These are phyloP conservation scores for Paxillus involutus DNA, from an alignment of 768 basidiomycete genomes.

Conservation along the genomic window DNA sequence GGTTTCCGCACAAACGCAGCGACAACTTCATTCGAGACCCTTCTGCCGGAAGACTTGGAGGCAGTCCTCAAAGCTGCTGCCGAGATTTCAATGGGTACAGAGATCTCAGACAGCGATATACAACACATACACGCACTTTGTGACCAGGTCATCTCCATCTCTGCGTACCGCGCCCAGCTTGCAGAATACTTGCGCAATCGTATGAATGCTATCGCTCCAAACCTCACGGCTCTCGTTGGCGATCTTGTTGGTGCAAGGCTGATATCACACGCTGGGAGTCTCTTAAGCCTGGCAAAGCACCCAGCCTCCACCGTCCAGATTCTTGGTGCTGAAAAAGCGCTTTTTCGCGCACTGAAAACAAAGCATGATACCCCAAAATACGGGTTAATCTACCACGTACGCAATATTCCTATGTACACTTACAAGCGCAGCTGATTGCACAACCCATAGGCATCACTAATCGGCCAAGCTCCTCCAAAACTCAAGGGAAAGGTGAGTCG, in stretches of 20 bases:
- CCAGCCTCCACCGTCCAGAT: conserved; percentile 80
- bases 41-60: conserved; percentile 98
- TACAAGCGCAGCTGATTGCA: conserved; percentile 2
- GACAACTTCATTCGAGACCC: conserved; percentile 79
- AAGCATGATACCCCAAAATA: conserved; percentile 98
- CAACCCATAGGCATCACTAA: conserved; percentile 73
- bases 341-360: conserved; percentile 75
- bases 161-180: conserved; percentile 91
- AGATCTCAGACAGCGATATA: conserved; percentile 96
- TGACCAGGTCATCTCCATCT: conserved; percentile 97
- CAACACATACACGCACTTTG: conserved; percentile 95
- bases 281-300: conserved; percentile 71
- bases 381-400: conserved; percentile 96
- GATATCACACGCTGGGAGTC: conserved; percentile 72
- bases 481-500: conserved; percentile 87
- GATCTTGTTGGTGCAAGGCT: conserved; percentile 76
- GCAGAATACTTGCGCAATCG: conserved; percentile 96
- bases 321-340: conserved; percentile 74
- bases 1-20: conserved; percentile 95
- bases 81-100: conserved; percentile 99
- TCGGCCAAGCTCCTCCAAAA: conserved; percentile 96
- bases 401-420: conserved; percentile 22
- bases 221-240: conserved; percentile 83
- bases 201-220: conserved; percentile 98
- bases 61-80: conserved; percentile 92